Conservation (phyloP, 495 filamentous ascomycete species). For the Poronia punctata region DNA sequence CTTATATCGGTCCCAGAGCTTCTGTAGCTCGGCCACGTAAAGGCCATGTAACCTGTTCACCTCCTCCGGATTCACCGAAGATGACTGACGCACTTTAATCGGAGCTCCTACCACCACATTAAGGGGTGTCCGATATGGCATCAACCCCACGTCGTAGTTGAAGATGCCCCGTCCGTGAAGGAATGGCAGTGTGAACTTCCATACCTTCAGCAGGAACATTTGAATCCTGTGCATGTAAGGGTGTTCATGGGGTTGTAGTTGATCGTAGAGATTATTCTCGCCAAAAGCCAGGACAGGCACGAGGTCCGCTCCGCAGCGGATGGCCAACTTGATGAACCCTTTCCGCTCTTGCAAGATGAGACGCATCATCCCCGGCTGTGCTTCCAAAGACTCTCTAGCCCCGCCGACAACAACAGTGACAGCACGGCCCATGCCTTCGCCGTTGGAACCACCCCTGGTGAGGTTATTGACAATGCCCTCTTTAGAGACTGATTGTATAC, state of each 20-base stretch:
- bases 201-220: constrained; percentile 67
- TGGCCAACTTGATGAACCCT: constrained; percentile 88
- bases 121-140: constrained; percentile 83
- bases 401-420: constrained; percentile 96
- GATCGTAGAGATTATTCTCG: constrained; percentile 94
- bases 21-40: constrained; percentile 72
- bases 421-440: constrained; percentile 86
- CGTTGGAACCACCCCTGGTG: constrained; percentile 64
- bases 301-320: constrained; percentile 81
- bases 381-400: constrained; percentile 83
- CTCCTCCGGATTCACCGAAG: constrained; percentile 51
- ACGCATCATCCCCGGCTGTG: constrained; percentile 63
- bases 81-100: constrained; percentile 58
- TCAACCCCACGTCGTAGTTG: constrained; percentile 92
- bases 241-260: constrained; percentile 62
- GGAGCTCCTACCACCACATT: constrained; percentile 84
- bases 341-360: constrained; percentile 77
- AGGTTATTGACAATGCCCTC: constrained; percentile 86
- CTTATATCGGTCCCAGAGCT: constrained; percentile 84
- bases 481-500: constrained; percentile 80
- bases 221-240: constrained; percentile 70
- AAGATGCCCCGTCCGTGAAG: constrained; percentile 90
- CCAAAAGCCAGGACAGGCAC: constrained; percentile 90
- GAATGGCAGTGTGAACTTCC: constrained; percentile 91
- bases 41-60: constrained; percentile 69